Conservation (phyloP, 495 filamentous ascomycete genomes). For the Aspergillus affinis region DNA sequence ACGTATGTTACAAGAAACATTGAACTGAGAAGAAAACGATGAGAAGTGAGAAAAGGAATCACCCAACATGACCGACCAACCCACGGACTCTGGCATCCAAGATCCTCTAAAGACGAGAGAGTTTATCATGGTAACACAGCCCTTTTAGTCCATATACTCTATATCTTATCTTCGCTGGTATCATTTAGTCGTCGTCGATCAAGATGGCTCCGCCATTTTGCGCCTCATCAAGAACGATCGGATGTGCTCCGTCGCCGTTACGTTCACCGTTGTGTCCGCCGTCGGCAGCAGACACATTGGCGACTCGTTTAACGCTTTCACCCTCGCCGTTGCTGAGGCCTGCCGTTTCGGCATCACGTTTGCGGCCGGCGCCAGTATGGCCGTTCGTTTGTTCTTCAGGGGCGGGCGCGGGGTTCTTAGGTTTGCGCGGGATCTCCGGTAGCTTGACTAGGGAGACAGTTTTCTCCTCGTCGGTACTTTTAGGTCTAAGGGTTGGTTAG, state of each 20-base stretch:
- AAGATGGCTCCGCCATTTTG: slow-evolving; percentile 64
- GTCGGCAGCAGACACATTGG: slow-evolving; percentile 21
- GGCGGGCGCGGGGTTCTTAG: slow-evolving; percentile 29
- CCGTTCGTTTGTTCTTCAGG: slow-evolving; percentile 27
- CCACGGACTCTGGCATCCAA: not conserved
- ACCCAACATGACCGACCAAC: not conserved
- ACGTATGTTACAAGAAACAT: slow-evolving; percentile 2
- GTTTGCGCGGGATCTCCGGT: slow-evolving; percentile 53
- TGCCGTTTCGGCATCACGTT: slow-evolving; percentile 46
- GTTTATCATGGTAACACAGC: not conserved
- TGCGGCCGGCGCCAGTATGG: slow-evolving; percentile 34
- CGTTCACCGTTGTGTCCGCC: slow-evolving; percentile 17
- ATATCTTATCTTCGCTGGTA: not conserved
- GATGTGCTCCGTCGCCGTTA: slow-evolving; percentile 28
- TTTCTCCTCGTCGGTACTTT: slow-evolving; percentile 38
- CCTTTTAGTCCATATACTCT: not conserved
- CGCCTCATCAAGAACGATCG: slow-evolving; percentile 56
- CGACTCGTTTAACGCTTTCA: slow-evolving; percentile 43
- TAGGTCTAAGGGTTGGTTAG: slow-evolving; percentile 24
- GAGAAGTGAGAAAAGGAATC: not conserved
- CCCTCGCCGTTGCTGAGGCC: slow-evolving; percentile 38
- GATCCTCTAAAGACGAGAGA: not conserved
- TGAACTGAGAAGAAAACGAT: not conserved
- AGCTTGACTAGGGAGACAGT: slow-evolving; percentile 43
- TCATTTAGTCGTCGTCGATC: slow-evolving; percentile 61